Evolutionary conservation across 805 yeast genomes (phyloP), one percentile per base, ranked within the genome.

Genomic region (Saccharomycopsis schoenii): DNA sequence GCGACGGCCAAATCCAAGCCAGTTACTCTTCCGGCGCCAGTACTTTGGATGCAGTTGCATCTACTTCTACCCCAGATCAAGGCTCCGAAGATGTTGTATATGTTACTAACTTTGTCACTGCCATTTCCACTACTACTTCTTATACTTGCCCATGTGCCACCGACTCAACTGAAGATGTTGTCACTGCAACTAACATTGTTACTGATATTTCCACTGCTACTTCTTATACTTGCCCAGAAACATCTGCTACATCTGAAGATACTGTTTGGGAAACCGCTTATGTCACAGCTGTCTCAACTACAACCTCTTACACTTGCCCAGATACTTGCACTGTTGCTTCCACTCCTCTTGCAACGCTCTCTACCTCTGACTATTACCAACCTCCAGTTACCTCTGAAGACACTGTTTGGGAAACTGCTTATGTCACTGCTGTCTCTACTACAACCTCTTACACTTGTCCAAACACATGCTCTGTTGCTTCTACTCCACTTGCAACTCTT

Each of bases 1-100:
- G 60, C 19, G 65, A 63, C 37, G 65, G 65, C 12, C 65, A 63
- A 59, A 63, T 63, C n/a, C 65, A 63, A 55, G 65, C 66, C 39
- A 41, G 64, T 19, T 52, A 66, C 60, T n/a, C 50, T 17, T 25
- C n/a, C 59, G 12, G 39, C 50, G 21, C 59, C 56, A 42, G 17
- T 60, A 57, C 60, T 34, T 37, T 51, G 29, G 60, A 57, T 55
- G 58, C 60, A 15, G 17, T 47, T 29, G 29, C 58, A n/a, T 37
- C 63, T 34, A 54, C 63, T 25, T 41, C 60, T 24, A 36, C 58
- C n/a, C 40, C 60, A 14, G 15, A 37, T n/a, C 41, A n/a, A 11
- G 41, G 29, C 19, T 25, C 55, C 10, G 64, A 61, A 36, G 64
- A 61, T 9, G 61, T 63, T 42, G 64, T 61, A 15, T 62, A 58